phyloP scores from a whole-genome alignment of 768 basidiomycete genomes.

The Lyophyllum semitale region DNA sequence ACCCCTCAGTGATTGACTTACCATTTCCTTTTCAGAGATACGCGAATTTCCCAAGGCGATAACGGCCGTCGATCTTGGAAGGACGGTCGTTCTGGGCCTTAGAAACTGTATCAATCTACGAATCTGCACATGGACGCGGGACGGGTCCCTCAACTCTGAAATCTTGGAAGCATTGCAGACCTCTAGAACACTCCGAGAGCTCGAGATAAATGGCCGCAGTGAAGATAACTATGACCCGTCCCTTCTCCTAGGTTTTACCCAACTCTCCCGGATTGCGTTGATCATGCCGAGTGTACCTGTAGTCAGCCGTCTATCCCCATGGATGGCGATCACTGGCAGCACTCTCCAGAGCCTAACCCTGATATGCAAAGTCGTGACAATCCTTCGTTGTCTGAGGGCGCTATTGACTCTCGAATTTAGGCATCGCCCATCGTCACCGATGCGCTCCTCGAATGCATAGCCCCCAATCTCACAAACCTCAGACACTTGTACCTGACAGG shows the following conservation, averaged over 20 bases:
- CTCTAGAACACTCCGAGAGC: conserved; percentile 45
- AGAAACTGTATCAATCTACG: conserved; percentile 61
- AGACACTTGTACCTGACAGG: conserved; percentile 65
- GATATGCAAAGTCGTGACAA: conserved; percentile 62
- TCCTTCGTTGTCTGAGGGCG: background rate
- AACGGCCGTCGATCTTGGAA: conserved; percentile 28
- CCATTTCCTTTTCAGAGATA: conserved; percentile 50
- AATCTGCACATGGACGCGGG: conserved; percentile 78
- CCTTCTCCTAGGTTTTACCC: conserved; percentile 51
- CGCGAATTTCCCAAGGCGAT: conserved; percentile 70
- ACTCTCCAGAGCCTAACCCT: conserved; percentile 61
- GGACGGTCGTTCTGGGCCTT: conserved; percentile 50
- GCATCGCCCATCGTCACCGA: conserved; percentile 63
- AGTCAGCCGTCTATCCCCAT: conserved; percentile 47
- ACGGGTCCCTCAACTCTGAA: conserved; percentile 65
- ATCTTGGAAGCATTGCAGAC: conserved; percentile 55
- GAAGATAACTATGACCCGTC: conserved; percentile 56
- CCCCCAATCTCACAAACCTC: conserved; percentile 49
- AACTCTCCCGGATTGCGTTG: conserved; percentile 57
- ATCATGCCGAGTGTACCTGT: conserved; percentile 74
- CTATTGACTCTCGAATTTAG: conserved; percentile 33
- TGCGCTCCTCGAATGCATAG: conserved; percentile 46
- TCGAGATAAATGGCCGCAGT: conserved; percentile 75
- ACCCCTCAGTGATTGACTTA: background rate
- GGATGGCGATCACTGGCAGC: conserved; percentile 46